Evolutionary conservation across 2,329 filamentous ascomycete genomes (phyloP).

Genomic region (Claviceps purpurea): DNA sequence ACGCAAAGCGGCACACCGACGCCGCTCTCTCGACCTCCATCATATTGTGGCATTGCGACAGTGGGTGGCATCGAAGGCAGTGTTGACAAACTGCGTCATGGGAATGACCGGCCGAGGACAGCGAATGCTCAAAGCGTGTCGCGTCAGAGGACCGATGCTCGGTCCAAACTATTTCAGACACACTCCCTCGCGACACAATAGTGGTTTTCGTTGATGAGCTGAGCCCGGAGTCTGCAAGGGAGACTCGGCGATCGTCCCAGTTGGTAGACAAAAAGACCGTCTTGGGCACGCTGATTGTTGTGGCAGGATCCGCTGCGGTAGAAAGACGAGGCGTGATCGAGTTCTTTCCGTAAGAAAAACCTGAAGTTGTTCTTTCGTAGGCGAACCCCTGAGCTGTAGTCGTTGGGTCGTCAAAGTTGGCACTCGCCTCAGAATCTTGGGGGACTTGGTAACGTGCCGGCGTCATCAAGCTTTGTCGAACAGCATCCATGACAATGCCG

Average conservation of each 20-base stretch:
- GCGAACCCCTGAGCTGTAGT: too few species aligned
- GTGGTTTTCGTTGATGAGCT: constrained; percentile 13
- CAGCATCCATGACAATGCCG: constrained; percentile 2
- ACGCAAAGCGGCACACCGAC: background rate
- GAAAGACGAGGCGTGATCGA: constrained; percentile 14
- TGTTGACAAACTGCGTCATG: background rate
- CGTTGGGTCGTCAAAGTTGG: background rate
- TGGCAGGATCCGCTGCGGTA: constrained; percentile 17
- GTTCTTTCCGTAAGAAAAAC: constrained; percentile 10
- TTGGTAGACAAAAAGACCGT: constrained; percentile 16
- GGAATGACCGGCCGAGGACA: background rate
- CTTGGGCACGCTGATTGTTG: constrained; percentile 20
- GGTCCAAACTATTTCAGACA: constrained; percentile 19
- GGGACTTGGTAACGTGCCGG: background rate
- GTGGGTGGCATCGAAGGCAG: background rate
- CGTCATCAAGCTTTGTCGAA: background rate
- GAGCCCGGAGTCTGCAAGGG: background rate
- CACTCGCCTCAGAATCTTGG: background rate
- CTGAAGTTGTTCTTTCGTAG: constrained; percentile 4
- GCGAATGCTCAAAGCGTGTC: background rate
- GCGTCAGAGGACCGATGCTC: constrained; percentile 4
- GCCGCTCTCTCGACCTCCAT: background rate
- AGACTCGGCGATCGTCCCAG: background rate
- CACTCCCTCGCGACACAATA: constrained; percentile 16
- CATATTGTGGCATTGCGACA: background rate